phyloP scores from a whole-genome alignment of 2,329 filamentous ascomycete species.

The Fusarium duplospermum region DNA sequence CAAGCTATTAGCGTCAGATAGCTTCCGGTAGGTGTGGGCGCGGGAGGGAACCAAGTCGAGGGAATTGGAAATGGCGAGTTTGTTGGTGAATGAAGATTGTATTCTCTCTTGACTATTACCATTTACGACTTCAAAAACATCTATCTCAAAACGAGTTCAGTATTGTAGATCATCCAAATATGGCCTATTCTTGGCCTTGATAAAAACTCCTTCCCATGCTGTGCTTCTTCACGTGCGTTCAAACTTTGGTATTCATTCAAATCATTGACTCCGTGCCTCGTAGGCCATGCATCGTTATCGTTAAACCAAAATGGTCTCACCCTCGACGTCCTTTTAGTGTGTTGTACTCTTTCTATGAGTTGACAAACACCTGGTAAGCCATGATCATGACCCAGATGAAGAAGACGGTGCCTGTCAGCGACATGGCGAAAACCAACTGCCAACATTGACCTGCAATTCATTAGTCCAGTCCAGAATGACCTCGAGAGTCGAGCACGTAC shows the following conservation, averaged over 20 bases:
- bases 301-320: slow-evolving; percentile 12
- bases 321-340: background rate
- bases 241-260: slow-evolving; percentile 18
- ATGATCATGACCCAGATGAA: slow-evolving; percentile 77
- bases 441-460: slow-evolving; percentile 66
- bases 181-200: slow-evolving; percentile 6
- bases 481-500: slow-evolving; percentile 55
- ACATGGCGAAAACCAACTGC: slow-evolving; percentile 74
- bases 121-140: background rate
- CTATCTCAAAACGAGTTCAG: background rate
- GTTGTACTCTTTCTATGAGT: slow-evolving; percentile 45
- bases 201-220: slow-evolving; percentile 24
- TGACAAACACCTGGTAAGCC: slow-evolving; percentile 72
- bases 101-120: slow-evolving; percentile 4
- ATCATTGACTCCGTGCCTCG: slow-evolving; percentile 29
- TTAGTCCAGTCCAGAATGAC: slow-evolving; percentile 24
- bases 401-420: slow-evolving; percentile 69
- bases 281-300: slow-evolving; percentile 36
- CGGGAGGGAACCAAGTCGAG: slow-evolving; percentile 21
- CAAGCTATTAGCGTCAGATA: background rate
- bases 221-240: background rate
- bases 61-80: background rate
- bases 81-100: background rate
- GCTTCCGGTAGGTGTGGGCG: slow-evolving; percentile 2
- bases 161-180: slow-evolving; percentile 10